Conservation (phyloP, 2,329 filamentous ascomycete species). For the Davidsoniella eucalypti region DNA sequence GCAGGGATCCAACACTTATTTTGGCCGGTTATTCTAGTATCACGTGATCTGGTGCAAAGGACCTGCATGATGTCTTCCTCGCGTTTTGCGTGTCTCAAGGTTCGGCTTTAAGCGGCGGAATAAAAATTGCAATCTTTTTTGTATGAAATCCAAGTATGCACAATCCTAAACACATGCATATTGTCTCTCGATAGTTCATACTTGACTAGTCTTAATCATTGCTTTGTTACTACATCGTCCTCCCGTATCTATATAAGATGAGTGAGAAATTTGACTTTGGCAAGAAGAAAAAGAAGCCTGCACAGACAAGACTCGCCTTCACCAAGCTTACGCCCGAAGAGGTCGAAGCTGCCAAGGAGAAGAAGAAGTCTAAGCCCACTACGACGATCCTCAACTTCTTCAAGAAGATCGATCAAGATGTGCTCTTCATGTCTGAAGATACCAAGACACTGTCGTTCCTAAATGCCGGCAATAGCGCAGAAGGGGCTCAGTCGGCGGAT, state of each 20-base stretch:
- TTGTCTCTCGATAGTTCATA: not conserved
- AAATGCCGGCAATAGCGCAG: conserved; percentile 18
- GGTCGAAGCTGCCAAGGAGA: conserved; percentile 14
- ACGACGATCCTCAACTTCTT: conserved; percentile 60
- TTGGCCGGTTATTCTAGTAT: too few relatives aligned
- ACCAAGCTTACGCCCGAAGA: conserved; percentile 11
- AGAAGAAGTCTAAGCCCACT: conserved; percentile 31
- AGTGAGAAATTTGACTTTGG: conserved; percentile 10
- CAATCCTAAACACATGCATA: not conserved
- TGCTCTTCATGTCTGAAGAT: conserved; percentile 13
- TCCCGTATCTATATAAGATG: not conserved
- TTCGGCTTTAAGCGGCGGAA: not conserved
- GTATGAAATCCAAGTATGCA: not conserved
- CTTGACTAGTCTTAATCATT: not conserved
- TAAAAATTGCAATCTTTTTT: not conserved
- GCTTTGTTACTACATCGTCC: not conserved
- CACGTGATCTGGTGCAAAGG: conserved; percentile 7
- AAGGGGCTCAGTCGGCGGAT: conserved; percentile 14
- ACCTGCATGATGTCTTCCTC: not conserved
- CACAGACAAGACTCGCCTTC: conserved; percentile 10
- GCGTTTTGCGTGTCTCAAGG: conserved; percentile 1
- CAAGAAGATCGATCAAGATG: conserved; percentile 40
- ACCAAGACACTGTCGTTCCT: conserved; percentile 19
- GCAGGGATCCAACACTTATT: too few relatives aligned
- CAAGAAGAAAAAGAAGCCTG: conserved; percentile 11